Percentiles rank a stretch among this genome's conserved stretches.
These are phyloP conservation scores for Bocquillonia castaneifolia DNA, from an alignment of 441 rosid species.

Conservation along the genomic window DNA sequence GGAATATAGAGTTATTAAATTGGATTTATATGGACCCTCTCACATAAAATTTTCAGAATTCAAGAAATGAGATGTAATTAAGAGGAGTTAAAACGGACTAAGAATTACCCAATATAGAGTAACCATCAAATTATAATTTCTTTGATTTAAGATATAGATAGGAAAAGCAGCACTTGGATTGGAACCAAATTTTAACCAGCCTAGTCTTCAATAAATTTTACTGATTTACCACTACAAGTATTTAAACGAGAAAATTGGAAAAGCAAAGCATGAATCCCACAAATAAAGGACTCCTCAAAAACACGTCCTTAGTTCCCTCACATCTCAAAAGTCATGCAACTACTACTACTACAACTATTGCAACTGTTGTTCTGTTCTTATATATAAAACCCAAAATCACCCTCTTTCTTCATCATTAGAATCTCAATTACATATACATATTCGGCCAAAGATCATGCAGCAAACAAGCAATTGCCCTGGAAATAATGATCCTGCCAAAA, in stretches of 20 bases:
- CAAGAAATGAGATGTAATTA: no score
- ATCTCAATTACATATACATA: no score
- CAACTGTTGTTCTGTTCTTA: no score
- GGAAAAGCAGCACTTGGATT: not conserved
- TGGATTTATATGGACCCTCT: no score
- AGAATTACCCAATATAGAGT: no score
- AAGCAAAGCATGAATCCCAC: not conserved
- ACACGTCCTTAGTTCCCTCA: conserved; percentile 17
- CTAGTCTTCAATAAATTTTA: not conserved
- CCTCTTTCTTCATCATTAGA: no score
- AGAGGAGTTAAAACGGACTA: no score
- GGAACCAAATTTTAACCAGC: not conserved
- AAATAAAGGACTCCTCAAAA: not conserved
- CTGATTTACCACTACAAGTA: not conserved
- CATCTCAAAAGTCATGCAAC: not conserved
- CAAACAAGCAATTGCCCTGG: conserved; percentile 1
- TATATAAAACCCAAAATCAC: not conserved
- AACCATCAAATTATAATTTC: no score
- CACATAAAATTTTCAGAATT: no score
- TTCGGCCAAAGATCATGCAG: conserved; percentile 31
- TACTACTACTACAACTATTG: no score
- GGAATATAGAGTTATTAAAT: no score
- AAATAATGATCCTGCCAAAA: conserved; percentile 3
- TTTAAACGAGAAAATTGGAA: not conserved
- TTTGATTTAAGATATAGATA: not conserved